These are phyloP conservation scores for Batrachochytrium dendrobatidis DNA, from an alignment of 371 early-diverging fungal genomes.

Conservation along the genomic window DNA sequence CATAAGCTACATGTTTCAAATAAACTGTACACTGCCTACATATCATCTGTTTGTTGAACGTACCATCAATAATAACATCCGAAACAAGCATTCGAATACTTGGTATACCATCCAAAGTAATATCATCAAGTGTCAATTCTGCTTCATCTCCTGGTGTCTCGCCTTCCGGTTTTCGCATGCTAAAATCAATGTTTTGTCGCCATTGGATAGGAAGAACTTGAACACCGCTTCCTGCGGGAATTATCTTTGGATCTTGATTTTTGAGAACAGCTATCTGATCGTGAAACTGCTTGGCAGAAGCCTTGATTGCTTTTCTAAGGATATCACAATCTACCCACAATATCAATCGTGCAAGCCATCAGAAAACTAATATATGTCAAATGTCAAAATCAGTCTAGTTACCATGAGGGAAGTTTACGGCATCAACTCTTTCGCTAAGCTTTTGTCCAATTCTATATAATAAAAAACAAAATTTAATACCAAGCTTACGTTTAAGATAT, in stretches of 20 bases:
- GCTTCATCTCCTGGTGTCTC: constrained; percentile 12
- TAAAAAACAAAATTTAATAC: neutral
- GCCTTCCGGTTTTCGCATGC: constrained; percentile 31
- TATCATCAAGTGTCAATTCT: constrained; percentile 56
- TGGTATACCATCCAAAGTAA: constrained; percentile 72
- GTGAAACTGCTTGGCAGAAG: constrained; percentile 17
- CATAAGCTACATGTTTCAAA: neutral
- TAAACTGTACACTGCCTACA: neutral
- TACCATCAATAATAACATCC: constrained; percentile 76
- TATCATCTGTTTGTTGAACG: constrained; percentile 8
- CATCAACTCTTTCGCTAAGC: constrained; percentile 64
- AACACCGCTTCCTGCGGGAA: constrained; percentile 48
- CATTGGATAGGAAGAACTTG: constrained; percentile 79
- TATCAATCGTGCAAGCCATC: too few species aligned
- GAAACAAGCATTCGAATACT: constrained; percentile 71
- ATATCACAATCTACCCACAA: constrained; percentile 61
- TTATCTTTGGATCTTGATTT: constrained; percentile 22
- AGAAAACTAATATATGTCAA: too few species aligned
- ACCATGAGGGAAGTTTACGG: constrained; percentile 68
- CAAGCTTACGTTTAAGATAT: neutral
- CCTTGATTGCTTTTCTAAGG: constrained; percentile 59
- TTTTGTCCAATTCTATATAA: constrained; percentile 68
- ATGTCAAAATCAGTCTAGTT: constrained; percentile 9
- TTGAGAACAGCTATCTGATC: neutral
- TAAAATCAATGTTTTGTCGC: constrained; percentile 71